These are phyloP conservation scores for Mycena polygramma DNA, from an alignment of 768 basidiomycete genomes.

Conservation along the genomic window DNA sequence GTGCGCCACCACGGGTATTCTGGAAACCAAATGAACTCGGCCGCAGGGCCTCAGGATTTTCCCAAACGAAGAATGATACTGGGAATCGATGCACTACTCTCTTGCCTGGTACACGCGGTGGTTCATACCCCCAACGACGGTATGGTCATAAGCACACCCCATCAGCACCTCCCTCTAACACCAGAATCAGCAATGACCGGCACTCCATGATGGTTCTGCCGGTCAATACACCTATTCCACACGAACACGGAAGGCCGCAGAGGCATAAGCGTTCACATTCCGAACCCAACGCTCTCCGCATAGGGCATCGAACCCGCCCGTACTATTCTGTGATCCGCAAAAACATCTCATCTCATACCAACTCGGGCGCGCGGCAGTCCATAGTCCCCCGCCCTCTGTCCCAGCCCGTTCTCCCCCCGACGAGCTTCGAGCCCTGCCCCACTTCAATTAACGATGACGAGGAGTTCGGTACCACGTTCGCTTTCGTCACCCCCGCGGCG, in stretches of 20 bases:
- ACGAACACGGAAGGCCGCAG: neutral
- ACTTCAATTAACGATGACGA: neutral
- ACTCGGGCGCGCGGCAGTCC: conserved; percentile 21
- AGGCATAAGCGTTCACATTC: conserved; percentile 29
- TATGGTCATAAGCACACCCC: neutral
- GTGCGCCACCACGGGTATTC: conserved; percentile 29
- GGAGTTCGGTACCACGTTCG: neutral
- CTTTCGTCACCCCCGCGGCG: conserved; percentile 16
- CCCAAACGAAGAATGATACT: neutral
- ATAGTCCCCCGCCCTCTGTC: conserved; percentile 15
- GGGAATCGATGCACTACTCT: neutral
- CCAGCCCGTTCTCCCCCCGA: neutral
- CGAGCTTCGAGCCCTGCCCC: neutral
- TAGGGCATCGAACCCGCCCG: conserved; percentile 26
- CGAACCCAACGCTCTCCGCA: conserved; percentile 20
- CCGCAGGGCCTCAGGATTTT: neutral
- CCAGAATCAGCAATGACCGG: neutral
- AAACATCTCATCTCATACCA: conserved; percentile 3
- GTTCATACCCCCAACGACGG: neutral
- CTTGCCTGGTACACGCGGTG: neutral
- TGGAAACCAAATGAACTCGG: conserved; percentile 19
- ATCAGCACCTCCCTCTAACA: neutral
- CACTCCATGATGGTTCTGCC: neutral
- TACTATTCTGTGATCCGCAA: conserved; percentile 29
- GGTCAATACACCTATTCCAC: too few species aligned